Conservation (phyloP, 2,329 filamentous ascomycete species). For the Exophiala calicioides region DNA sequence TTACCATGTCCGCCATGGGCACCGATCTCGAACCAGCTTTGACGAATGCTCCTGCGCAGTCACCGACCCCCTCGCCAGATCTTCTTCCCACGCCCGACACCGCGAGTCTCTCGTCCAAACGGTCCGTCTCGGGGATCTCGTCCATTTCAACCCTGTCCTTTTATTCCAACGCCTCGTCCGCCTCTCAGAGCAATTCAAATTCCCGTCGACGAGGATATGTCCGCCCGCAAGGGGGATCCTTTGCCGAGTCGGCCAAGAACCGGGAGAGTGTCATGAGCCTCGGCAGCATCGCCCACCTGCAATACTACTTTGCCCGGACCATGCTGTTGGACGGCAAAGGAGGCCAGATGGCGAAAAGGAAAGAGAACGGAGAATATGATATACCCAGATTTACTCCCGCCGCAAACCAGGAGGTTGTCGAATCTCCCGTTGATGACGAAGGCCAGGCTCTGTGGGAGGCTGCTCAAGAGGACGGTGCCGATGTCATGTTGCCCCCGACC, state of each 20-base stretch:
- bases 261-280: slow-evolving; percentile 94
- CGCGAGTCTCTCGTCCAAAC: slow-evolving; percentile 35
- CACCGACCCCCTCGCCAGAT: slow-evolving; percentile 28
- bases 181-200: slow-evolving; percentile 46
- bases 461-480: slow-evolving; percentile 66
- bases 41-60: slow-evolving; percentile 12
- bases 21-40: slow-evolving; percentile 16
- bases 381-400: slow-evolving; percentile 44
- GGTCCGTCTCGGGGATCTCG: slow-evolving; percentile 49
- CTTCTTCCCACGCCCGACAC: slow-evolving; percentile 24
- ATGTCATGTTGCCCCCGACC: slow-evolving; percentile 89
- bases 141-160: slow-evolving; percentile 48
- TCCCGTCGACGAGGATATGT: slow-evolving; percentile 73
- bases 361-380: slow-evolving; percentile 50
- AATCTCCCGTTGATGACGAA: slow-evolving; percentile 58
- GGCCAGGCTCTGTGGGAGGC: slow-evolving; percentile 40
- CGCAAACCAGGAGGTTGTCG: slow-evolving; percentile 39
- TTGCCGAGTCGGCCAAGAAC: slow-evolving; percentile 84
- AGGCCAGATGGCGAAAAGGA: slow-evolving; percentile 74
- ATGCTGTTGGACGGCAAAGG: slow-evolving; percentile 92
- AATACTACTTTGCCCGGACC: slow-evolving; percentile 97
- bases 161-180: slow-evolving; percentile 45
- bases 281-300: slow-evolving; percentile 93
- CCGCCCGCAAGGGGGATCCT: slow-evolving; percentile 81
- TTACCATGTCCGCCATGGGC: slow-evolving; percentile 16